Conservation (phyloP, 1,284 basidiomycete genomes). For the Leucoagaricus sp. region DNA sequence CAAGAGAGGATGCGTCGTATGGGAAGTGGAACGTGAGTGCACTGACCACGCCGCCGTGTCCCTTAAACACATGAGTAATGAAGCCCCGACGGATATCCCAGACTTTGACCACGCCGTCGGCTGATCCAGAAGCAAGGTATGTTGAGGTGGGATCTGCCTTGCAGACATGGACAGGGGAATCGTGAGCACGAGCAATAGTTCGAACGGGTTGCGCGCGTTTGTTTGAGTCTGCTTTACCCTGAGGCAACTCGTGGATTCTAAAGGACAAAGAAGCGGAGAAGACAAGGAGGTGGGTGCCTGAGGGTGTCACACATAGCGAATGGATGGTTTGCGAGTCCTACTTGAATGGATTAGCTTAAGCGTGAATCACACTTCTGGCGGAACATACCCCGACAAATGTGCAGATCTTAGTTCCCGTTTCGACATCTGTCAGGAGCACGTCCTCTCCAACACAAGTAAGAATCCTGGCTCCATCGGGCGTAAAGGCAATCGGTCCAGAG, state of each 20-base stretch:
- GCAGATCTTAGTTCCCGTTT: conserved; percentile 74
- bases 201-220: conserved; percentile 66
- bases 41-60: conserved; percentile 95
- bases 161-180: conserved; percentile 92
- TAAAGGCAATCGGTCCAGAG: conserved; percentile 81
- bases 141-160: conserved; percentile 84
- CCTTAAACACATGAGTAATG: conserved; percentile 94
- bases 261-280: conserved; percentile 76
- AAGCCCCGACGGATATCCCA: conserved; percentile 91
- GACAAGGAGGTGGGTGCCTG: conserved; percentile 57
- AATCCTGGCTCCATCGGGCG: conserved; percentile 77
- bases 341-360: conserved; percentile 12
- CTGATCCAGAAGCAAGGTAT: conserved; percentile 92
- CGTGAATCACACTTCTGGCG: conserved; percentile 8
- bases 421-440: conserved; percentile 80
- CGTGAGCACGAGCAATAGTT: conserved; percentile 82
- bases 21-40: conserved; percentile 84
- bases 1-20: conserved; percentile 51
- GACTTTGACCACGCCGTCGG: conserved; percentile 96
- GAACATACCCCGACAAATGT: conserved; percentile 82
- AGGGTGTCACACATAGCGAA: conserved; percentile 68
- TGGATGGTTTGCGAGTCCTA: conserved; percentile 69
- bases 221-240: conserved; percentile 38
- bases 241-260: conserved; percentile 65
- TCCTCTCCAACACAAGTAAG: conserved; percentile 89